These are phyloP conservation scores for Vaccinium vitisidaea DNA, from an alignment of 148 eudicot species.

Conservation along the genomic window DNA sequence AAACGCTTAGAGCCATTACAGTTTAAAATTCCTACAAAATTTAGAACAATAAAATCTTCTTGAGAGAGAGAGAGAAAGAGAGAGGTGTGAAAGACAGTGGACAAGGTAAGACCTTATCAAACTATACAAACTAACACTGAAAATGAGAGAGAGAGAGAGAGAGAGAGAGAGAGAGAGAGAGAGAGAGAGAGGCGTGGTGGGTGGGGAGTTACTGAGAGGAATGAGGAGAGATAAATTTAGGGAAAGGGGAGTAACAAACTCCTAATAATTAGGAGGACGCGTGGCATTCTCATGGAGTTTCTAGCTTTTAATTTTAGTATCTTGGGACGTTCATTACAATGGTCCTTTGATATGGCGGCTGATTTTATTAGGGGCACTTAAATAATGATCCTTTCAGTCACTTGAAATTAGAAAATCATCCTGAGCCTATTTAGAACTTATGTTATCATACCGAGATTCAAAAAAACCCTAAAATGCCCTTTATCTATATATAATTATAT, in stretches of 20 bases:
- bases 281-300: background rate
- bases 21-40: background rate
- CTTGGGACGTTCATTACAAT: no score
- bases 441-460: no score
- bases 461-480: no score
- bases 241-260: no score
- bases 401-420: no score
- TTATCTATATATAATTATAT: no score
- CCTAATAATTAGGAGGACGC: background rate
- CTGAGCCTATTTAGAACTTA: no score
- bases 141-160: slow-evolving; percentile 1
- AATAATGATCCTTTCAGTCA: no score
- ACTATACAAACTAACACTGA: slow-evolving; percentile 16
- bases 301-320: background rate
- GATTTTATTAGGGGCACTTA: background rate
- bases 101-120: slow-evolving; percentile 11
- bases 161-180: no score
- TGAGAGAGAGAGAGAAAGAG: no score
- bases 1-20: slow-evolving; percentile 25
- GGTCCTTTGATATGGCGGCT: background rate
- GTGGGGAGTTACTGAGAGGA: background rate
- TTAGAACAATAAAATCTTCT: background rate
- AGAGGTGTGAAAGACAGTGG: background rate
- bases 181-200: background rate
- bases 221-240: slow-evolving; percentile 1